Evolutionary conservation across 768 basidiomycete genomes (phyloP).

Genomic region (Serendipita vermifera): DNA sequence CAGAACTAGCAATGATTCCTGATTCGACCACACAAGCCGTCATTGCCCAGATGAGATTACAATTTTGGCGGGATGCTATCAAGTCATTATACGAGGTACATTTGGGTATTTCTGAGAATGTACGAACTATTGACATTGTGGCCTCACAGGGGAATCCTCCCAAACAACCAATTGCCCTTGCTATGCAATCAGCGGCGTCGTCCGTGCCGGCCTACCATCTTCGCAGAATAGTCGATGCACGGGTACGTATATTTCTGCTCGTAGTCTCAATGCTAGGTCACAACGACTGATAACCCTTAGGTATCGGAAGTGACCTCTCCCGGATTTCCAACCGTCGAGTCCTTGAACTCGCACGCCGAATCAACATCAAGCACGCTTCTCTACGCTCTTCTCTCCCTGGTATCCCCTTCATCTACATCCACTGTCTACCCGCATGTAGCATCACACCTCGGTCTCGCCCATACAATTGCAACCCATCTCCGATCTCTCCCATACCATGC

Average conservation of each 20-base stretch:
- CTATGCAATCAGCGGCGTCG: slow-evolving; percentile 45
- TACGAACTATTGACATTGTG: not conserved
- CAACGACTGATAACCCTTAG: slow-evolving; percentile 48
- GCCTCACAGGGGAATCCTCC: slow-evolving; percentile 52
- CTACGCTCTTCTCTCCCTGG: slow-evolving; percentile 60
- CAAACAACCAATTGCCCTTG: slow-evolving; percentile 67
- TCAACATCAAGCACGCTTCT: slow-evolving; percentile 66
- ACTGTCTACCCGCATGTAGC: slow-evolving; percentile 56
- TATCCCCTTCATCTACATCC: slow-evolving; percentile 35
- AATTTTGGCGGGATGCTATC: slow-evolving; percentile 77
- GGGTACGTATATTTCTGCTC: slow-evolving; percentile 36
- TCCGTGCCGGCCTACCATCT: slow-evolving; percentile 58
- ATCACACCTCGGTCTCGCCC: slow-evolving; percentile 68
- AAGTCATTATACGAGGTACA: slow-evolving; percentile 53
- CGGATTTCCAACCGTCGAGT: slow-evolving; percentile 30
- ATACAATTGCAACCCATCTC: slow-evolving; percentile 56
- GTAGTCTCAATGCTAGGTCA: slow-evolving; percentile 18
- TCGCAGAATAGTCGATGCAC: slow-evolving; percentile 71
- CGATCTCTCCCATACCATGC: slow-evolving; percentile 70
- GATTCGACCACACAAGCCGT: slow-evolving; percentile 59
- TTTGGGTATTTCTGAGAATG: slow-evolving; percentile 13
- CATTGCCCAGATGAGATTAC: slow-evolving; percentile 73
- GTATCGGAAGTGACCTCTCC: slow-evolving; percentile 37
- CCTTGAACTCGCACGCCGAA: slow-evolving; percentile 60
- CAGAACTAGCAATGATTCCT: slow-evolving; percentile 64